These are phyloP conservation scores for Penicillium coprophilum DNA, from an alignment of 495 filamentous ascomycete species.

Conservation along the genomic window DNA sequence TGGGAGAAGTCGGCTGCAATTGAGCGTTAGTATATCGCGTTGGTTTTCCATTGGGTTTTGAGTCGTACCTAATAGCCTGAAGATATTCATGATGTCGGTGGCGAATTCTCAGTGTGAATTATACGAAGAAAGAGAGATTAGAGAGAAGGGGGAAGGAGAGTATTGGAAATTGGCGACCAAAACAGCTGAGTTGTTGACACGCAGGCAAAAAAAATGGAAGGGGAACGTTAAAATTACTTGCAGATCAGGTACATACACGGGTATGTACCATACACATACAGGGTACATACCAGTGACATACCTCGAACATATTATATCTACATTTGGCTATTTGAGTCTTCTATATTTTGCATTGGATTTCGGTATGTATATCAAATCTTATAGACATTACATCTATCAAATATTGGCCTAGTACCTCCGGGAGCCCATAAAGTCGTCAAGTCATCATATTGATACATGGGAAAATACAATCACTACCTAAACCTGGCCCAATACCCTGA, in stretches of 20 bases:
- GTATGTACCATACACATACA: neutral
- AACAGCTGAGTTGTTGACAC: constrained; percentile 32
- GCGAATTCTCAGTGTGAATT: neutral
- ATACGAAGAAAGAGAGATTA: neutral
- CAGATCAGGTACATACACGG: constrained; percentile 20
- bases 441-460: constrained; percentile 4
- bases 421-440: neutral
- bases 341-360: no score
- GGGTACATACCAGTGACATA: neutral
- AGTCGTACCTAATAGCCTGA: constrained; percentile 72
- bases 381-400: no score
- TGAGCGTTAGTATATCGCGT: constrained; percentile 12
- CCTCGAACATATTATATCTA: neutral
- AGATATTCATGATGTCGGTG: constrained; percentile 72
- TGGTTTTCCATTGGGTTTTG: neutral
- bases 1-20: constrained; percentile 85
- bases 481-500: neutral
- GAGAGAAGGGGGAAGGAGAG: neutral
- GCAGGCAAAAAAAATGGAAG: constrained; percentile 25
- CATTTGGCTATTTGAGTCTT: no score
- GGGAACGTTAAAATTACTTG: constrained; percentile 17
- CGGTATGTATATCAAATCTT: no score
- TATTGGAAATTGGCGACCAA: neutral
- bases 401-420: neutral
- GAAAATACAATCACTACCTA: neutral